Evolutionary conservation across 176 grass and related monocot genomes (phyloP).

Genomic region (Rhynchospora tenuis): DNA sequence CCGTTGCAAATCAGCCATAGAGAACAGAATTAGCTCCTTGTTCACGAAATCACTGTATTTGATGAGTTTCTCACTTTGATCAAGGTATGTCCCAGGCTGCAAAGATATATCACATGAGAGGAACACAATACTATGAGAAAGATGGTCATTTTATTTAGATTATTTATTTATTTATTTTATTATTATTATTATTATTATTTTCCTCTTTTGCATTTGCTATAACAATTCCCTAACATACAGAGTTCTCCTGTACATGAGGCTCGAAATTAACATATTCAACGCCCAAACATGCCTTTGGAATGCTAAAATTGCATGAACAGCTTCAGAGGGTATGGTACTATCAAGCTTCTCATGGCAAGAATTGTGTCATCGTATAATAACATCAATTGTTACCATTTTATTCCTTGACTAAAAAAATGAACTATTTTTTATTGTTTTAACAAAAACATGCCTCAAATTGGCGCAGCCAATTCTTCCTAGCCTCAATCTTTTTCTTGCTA

Average conservation of each 20-base stretch:
- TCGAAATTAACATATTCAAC: neutral
- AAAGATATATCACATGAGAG: neutral
- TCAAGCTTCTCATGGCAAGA: neutral
- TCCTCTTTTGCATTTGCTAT: no score
- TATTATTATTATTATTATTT: no score
- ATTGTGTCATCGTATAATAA: slow-evolving; percentile 14
- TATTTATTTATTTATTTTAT: no score
- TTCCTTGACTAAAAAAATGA: neutral
- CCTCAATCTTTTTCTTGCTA: slow-evolving; percentile 79
- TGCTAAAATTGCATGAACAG: neutral
- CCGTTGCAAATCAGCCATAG: slow-evolving; percentile 74
- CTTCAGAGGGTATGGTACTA: neutral
- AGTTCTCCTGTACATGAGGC: neutral
- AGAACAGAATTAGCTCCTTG: slow-evolving; percentile 88
- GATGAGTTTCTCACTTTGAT: slow-evolving; percentile 42
- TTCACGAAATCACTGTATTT: slow-evolving; percentile 95
- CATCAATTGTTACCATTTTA: neutral
- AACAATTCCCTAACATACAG: neutral
- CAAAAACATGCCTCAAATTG: slow-evolving; percentile 51
- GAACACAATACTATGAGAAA: no score
- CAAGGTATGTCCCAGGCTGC: slow-evolving; percentile 70
- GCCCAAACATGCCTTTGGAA: neutral
- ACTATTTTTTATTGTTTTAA: neutral
- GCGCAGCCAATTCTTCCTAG: slow-evolving; percentile 67
- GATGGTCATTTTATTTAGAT: no score